A percentile compares a stretch with the other conserved stretches of the same genome.
phyloP scores from a whole-genome alignment of 1,139 yeast species.

The Pneumocystis wakefieldiae region DNA sequence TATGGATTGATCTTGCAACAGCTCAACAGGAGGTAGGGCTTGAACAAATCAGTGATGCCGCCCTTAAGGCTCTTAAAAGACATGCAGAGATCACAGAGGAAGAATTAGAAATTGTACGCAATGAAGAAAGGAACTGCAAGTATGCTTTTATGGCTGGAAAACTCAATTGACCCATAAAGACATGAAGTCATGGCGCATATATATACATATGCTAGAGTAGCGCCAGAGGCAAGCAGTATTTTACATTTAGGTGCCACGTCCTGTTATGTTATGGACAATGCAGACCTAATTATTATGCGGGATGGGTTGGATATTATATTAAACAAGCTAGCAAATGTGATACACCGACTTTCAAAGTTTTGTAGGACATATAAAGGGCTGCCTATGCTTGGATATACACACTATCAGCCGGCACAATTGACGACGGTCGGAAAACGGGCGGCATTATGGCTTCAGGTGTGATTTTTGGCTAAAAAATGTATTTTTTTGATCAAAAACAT shows the following conservation, averaged over 20 bases:
- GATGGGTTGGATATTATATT: slow-evolving; percentile 87
- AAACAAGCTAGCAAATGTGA: slow-evolving; percentile 90
- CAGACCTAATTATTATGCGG: slow-evolving; percentile 88
- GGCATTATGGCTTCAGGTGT: slow-evolving; percentile 77
- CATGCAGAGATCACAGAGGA: slow-evolving; percentile 78
- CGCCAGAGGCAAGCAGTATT: slow-evolving; percentile 95
- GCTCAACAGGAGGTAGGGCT: slow-evolving; percentile 91
- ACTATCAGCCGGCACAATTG: slow-evolving; percentile 98
- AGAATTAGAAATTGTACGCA: slow-evolving; percentile 74
- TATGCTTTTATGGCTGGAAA: background rate
- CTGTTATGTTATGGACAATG: slow-evolving; percentile 94
- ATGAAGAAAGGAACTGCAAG: slow-evolving; percentile 71
- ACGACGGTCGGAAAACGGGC: slow-evolving; percentile 98
- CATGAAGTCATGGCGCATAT: slow-evolving; percentile 99
- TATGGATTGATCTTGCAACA: slow-evolving; percentile 89
- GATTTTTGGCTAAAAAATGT: too few species aligned
- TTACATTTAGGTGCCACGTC: slow-evolving; percentile 98
- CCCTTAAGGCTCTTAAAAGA: slow-evolving; percentile 66
- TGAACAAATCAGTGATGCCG: slow-evolving; percentile 71
- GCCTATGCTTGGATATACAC: slow-evolving; percentile 98
- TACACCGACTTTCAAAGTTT: slow-evolving; percentile 73
- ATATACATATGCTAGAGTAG: slow-evolving; percentile 79
- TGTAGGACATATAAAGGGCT: slow-evolving; percentile 85
- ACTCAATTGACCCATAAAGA: slow-evolving; percentile 24
- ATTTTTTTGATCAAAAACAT: background rate